Evolutionary conservation across 2,329 filamentous ascomycete genomes (phyloP).

Genomic region (Diaporthe nobilis): DNA sequence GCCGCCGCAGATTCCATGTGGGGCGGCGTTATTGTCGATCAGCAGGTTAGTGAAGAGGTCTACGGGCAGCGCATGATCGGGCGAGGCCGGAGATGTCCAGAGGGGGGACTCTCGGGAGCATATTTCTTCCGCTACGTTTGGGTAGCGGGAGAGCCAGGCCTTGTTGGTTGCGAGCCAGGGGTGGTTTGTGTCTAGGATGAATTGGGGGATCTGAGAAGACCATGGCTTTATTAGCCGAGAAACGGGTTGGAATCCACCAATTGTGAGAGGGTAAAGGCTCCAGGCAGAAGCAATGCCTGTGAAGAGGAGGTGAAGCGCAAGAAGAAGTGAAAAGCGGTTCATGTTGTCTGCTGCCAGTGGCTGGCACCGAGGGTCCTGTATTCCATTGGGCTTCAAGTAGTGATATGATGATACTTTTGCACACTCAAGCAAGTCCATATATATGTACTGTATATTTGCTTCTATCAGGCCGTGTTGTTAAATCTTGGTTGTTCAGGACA

Average conservation of each 20-base stretch:
- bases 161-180: constrained; percentile 6
- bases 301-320: not conserved
- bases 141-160: constrained; percentile 1
- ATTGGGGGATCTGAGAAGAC: not conserved
- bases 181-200: not conserved
- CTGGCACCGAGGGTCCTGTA: not conserved
- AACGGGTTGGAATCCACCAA: not conserved
- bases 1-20: not conserved
- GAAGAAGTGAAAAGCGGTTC: not conserved
- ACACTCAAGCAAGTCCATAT: not conserved
- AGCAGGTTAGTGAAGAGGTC: not conserved
- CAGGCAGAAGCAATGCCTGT: not conserved
- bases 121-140: not conserved
- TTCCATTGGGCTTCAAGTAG: too few relatives aligned
- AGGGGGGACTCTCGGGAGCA: not conserved
- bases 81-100: not conserved
- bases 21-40: not conserved
- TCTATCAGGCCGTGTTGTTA: not conserved
- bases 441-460: not conserved
- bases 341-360: not conserved
- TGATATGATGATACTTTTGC: not conserved
- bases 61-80: not conserved
- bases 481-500: not conserved
- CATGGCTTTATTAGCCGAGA: not conserved
- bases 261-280: not conserved